phyloP scores from a whole-genome alignment of 192 early-diverging fungal species.

The Globomyces pollinis-pini region DNA sequence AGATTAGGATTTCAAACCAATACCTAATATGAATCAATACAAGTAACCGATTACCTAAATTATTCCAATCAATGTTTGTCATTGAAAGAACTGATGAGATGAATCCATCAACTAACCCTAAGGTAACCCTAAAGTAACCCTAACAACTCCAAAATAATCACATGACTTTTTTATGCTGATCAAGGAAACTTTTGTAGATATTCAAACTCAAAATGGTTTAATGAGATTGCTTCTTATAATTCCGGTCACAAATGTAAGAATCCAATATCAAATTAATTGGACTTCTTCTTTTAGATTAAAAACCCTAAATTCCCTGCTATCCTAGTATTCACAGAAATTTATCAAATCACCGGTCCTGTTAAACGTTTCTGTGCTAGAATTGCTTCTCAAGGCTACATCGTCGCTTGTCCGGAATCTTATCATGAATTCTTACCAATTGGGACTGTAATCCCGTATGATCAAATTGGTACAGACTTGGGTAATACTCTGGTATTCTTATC shows the following conservation, averaged over 20 bases:
- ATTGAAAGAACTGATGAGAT: too few species aligned
- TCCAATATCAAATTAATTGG: conserved; percentile 47
- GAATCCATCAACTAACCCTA: too few species aligned
- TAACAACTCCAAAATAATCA: not conserved
- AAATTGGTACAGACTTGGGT: conserved; percentile 48
- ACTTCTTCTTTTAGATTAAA: conserved; percentile 10
- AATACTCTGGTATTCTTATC: conserved; percentile 34
- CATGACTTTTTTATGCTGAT: conserved; percentile 34
- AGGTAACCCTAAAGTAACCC: too few species aligned
- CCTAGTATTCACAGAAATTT: conserved; percentile 46
- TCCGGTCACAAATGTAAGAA: conserved; percentile 47
- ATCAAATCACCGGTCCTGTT: conserved; percentile 58
- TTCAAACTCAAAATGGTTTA: conserved; percentile 17
- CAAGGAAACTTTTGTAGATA: conserved; percentile 38
- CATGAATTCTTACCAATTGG: conserved; percentile 55
- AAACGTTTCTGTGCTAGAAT: conserved; percentile 55
- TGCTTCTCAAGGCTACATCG: conserved; percentile 33
- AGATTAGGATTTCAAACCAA: too few species aligned
- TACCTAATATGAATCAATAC: too few species aligned
- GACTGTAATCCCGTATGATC: conserved; percentile 47
- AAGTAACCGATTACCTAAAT: too few species aligned
- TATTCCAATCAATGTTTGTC: too few species aligned
- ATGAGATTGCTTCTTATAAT: conserved; percentile 49
- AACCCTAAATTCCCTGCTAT: conserved; percentile 2
- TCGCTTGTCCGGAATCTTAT: conserved; percentile 54